A percentile compares a stretch with the other conserved stretches of the same genome.
These are phyloP conservation scores for Vanderwaltozyma verrucispora DNA, from an alignment of 805 yeast species.

Conservation along the genomic window DNA sequence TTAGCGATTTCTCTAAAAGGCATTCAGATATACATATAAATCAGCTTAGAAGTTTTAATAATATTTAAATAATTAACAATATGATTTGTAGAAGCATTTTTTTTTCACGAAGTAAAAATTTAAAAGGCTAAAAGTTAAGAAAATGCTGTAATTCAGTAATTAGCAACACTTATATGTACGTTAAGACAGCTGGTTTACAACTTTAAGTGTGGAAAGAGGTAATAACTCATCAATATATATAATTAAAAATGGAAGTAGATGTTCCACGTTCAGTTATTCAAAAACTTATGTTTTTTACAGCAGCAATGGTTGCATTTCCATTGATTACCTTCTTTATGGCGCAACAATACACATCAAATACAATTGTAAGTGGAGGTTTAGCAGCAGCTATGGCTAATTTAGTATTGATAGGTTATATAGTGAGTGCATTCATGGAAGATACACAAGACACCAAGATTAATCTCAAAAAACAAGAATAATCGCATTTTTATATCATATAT, in stretches of 20 bases:
- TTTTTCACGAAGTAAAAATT: too few relatives aligned
- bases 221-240: background rate
- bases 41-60: too few relatives aligned
- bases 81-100: too few relatives aligned
- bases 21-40: too few relatives aligned
- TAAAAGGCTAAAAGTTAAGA: too few relatives aligned
- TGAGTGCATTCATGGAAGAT: constrained; percentile 67
- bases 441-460: constrained; percentile 27
- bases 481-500: too few relatives aligned
- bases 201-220: too few relatives aligned
- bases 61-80: too few relatives aligned
- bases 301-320: constrained; percentile 65
- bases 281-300: constrained; percentile 65
- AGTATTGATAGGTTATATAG: constrained; percentile 61
- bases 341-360: constrained; percentile 36
- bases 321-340: constrained; percentile 48
- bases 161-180: too few relatives aligned
- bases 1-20: too few relatives aligned
- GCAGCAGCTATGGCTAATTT: constrained; percentile 69
- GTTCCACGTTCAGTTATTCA: constrained; percentile 43
- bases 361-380: constrained; percentile 66
- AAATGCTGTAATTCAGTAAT: too few relatives aligned
- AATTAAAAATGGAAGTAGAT: constrained; percentile 29
- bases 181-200: too few relatives aligned
- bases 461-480: constrained; percentile 31